Conservation (phyloP, 176 grass and related monocot genomes). For the Neostapfia colusana region DNA sequence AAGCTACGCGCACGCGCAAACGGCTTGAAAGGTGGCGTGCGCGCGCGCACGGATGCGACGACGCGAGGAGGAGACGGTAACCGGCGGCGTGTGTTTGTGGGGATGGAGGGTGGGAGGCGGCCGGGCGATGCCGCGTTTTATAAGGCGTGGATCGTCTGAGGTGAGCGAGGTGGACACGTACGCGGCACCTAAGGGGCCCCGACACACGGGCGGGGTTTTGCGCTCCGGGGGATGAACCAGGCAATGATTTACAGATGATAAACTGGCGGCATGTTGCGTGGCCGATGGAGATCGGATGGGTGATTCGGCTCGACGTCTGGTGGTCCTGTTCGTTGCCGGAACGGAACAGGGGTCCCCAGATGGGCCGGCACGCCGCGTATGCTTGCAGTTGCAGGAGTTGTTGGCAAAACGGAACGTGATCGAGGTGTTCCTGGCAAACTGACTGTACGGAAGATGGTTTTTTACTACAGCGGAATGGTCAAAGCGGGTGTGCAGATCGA, state of each 20-base stretch:
- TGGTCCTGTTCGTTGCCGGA: constrained; percentile 6
- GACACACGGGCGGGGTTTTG: constrained; percentile 12
- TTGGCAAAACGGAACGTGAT: background rate
- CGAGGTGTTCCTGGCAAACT: background rate
- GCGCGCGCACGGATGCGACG: background rate
- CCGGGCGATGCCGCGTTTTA: constrained; percentile 29
- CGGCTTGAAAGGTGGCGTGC: background rate
- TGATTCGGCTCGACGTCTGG: constrained; percentile 17
- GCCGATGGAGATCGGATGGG: background rate
- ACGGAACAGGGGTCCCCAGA: background rate
- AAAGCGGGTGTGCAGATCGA: constrained; percentile 7
- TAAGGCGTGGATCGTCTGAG: constrained; percentile 31
- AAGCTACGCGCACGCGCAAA: background rate
- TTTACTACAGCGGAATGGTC: background rate
- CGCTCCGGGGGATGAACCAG: constrained; percentile 14
- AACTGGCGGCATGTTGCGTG: background rate
- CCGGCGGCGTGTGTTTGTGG: constrained; percentile 17
- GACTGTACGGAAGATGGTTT: background rate
- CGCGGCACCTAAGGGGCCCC: constrained; percentile 20
- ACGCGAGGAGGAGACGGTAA: background rate
- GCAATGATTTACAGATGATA: constrained; percentile 11
- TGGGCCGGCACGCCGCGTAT: background rate
- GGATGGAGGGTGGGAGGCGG: background rate
- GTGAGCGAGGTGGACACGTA: constrained; percentile 6
- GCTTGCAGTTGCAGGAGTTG: background rate